phyloP scores from a whole-genome alignment of 2,329 filamentous ascomycete species.

The Karstenula rhodostoma region DNA sequence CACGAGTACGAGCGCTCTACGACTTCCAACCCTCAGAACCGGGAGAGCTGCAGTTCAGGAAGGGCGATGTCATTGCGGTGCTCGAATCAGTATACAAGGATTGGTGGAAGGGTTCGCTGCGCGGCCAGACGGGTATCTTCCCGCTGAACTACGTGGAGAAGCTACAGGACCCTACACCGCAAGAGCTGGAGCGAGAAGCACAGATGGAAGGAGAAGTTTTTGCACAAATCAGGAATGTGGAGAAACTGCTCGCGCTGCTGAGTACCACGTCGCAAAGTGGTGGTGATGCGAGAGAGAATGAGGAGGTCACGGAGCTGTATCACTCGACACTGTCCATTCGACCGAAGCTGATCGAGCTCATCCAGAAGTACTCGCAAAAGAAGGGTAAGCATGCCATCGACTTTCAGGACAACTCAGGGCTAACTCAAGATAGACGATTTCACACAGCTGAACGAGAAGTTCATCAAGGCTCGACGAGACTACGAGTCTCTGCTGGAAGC shows the following conservation, averaged over 20 bases:
- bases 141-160: constrained; percentile 99
- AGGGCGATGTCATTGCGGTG: constrained; percentile 96
- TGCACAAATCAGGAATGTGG: constrained; percentile 78
- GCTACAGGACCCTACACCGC: constrained; percentile 88
- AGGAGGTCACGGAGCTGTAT: constrained; percentile 91
- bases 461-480: constrained; percentile 96
- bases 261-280: constrained; percentile 72
- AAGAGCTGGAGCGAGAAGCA: constrained; percentile 93
- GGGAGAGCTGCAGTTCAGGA: constrained; percentile 93
- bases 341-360: constrained; percentile 96
- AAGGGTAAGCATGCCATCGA: constrained; percentile 70
- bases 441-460: constrained; percentile 97
- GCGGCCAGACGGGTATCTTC: constrained; percentile 96
- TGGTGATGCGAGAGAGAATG: constrained; percentile 84
- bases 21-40: constrained; percentile 95
- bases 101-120: constrained; percentile 97
- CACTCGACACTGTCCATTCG: constrained; percentile 93
- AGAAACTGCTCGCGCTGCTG: constrained; percentile 84
- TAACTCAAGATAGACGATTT: constrained; percentile 78
- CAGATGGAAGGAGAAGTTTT: constrained; percentile 90
- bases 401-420: background rate
- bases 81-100: constrained; percentile 98
- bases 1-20: constrained; percentile 88
- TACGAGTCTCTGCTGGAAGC: constrained; percentile 96
- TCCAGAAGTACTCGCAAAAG: constrained; percentile 99